Evolutionary conservation across 2,329 filamentous ascomycete genomes (phyloP).

Genomic region (Neopestalotiopsis sp.): DNA sequence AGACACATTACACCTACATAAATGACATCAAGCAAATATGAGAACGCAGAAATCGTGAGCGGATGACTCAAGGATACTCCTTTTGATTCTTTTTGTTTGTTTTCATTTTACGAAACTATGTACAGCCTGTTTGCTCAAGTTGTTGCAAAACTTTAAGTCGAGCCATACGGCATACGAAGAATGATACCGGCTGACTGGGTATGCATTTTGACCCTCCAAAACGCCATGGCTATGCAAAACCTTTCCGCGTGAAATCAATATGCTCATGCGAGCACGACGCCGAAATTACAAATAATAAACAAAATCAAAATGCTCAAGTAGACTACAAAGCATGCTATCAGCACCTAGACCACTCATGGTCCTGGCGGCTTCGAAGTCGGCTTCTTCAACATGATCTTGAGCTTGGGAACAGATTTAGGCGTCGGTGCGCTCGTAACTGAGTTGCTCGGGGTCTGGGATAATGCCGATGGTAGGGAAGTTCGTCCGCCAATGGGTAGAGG

Average conservation of each 20-base stretch:
- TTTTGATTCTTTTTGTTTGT: not conserved
- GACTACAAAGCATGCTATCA: not conserved
- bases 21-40: too few species aligned
- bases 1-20: too few species aligned
- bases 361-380: not conserved
- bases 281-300: slow-evolving; percentile 30
- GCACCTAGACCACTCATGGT: not conserved
- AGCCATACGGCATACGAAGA: not conserved
- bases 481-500: slow-evolving; percentile 28
- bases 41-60: too few species aligned
- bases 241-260: not conserved
- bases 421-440: slow-evolving; percentile 25
- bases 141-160: not conserved
- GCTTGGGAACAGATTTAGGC: slow-evolving; percentile 33
- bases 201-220: not conserved
- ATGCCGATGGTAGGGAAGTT: slow-evolving; percentile 22
- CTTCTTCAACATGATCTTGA: slow-evolving; percentile 33
- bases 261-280: slow-evolving; percentile 3
- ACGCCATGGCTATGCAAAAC: slow-evolving; percentile 1
- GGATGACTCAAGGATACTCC: not conserved
- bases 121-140: not conserved
- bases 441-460: slow-evolving; percentile 19
- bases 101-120: not conserved
- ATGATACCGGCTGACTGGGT: not conserved
- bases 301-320: slow-evolving; percentile 3